Conservation (phyloP, 495 filamentous ascomycete species). For the Penicillium lividum region DNA sequence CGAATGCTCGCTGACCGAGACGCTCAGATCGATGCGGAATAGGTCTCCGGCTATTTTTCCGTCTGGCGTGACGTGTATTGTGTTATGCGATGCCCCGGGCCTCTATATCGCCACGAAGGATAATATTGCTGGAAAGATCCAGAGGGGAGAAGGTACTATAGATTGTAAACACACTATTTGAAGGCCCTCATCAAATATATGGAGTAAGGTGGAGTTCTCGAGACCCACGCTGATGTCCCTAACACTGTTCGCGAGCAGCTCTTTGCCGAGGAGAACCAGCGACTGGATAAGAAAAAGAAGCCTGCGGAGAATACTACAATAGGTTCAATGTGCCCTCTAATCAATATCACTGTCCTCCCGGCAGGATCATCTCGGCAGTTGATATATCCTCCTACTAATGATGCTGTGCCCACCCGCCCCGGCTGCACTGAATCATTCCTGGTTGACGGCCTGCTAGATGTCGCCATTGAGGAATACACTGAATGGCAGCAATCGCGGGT, state of each 20-base stretch:
- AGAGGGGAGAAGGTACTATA: conserved; percentile 16
- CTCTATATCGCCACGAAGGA: conserved; percentile 23
- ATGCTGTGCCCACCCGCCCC: too few species aligned
- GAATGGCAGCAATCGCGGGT: too few species aligned
- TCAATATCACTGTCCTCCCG: conserved; percentile 8
- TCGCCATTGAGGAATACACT: too few species aligned
- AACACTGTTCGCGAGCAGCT: conserved; percentile 15
- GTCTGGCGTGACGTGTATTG: not conserved
- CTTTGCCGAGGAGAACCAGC: conserved; percentile 15
- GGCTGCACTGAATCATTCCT: too few species aligned
- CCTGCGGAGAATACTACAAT: not conserved
- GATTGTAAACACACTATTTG: conserved; percentile 14
- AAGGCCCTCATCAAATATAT: conserved; percentile 13
- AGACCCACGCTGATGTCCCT: conserved; percentile 11
- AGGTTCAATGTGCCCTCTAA: conserved; percentile 5
- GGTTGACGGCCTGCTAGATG: too few species aligned
- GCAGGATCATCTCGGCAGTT: not conserved
- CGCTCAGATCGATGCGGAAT: conserved; percentile 19
- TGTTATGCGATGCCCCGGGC: conserved; percentile 17
- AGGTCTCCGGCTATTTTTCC: not conserved
- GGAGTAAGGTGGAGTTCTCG: conserved; percentile 8
- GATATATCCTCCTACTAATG: too few species aligned
- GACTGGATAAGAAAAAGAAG: conserved; percentile 7
- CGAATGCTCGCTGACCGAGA: conserved; percentile 22
- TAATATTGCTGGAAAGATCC: conserved; percentile 27